These are phyloP conservation scores for Cyclocybe cylindracea DNA, from an alignment of 768 basidiomycete genomes.

Conservation along the genomic window DNA sequence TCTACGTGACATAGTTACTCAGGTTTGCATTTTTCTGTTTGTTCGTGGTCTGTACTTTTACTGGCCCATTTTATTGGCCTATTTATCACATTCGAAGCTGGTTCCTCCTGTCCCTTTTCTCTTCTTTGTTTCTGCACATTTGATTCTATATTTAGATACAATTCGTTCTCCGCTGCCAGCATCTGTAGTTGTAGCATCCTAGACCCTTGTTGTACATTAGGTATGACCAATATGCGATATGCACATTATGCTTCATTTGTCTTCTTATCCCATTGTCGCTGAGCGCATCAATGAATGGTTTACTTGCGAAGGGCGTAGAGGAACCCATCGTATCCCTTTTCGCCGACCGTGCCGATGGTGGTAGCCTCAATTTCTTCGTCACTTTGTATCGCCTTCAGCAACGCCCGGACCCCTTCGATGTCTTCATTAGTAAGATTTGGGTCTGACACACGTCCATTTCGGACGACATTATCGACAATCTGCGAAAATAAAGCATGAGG, in stretches of 20 bases:
- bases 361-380: constrained; percentile 54
- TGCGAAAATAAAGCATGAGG: constrained; percentile 15
- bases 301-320: constrained; percentile 46
- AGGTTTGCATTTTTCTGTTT: background rate
- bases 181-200: too few relatives aligned
- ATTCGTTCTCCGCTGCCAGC: background rate
- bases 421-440: constrained; percentile 29
- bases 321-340: constrained; percentile 57
- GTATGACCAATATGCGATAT: too few relatives aligned
- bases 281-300: too few relatives aligned
- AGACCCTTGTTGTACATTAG: too few relatives aligned
- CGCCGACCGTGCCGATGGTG: constrained; percentile 49
- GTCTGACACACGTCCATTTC: constrained; percentile 47
- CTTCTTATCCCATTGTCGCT: background rate
- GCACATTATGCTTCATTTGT: too few relatives aligned
- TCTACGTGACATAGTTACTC: constrained; percentile 27
- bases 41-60: background rate
- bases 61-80: background rate
- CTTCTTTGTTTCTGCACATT: background rate
- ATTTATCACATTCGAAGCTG: constrained; percentile 8
- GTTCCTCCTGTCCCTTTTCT: constrained; percentile 1
- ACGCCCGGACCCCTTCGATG: constrained; percentile 46
- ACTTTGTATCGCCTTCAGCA: constrained; percentile 46
- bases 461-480: constrained; percentile 67
- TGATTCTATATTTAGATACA: constrained; percentile 6